Evolutionary conservation across 495 filamentous ascomycete species (phyloP), one percentile per base, ranked within the genome.

Genomic region (Penicillium steckii): DNA sequence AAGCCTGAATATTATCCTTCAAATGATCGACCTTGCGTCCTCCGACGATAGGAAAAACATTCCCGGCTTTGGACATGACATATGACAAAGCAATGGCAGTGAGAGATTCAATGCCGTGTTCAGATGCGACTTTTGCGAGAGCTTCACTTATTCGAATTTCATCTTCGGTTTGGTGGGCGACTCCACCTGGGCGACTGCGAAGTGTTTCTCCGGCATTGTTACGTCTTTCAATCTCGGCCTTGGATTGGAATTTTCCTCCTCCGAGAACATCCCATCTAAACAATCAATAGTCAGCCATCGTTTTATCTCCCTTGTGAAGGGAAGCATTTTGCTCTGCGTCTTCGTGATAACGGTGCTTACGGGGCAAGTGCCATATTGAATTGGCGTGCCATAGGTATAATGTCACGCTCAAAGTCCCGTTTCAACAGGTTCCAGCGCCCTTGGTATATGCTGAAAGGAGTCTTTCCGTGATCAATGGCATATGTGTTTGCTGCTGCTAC

Each of bases 41-140:
- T 27, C 86, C 87, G 15, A 88, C 75, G 41, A 91, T 83, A 3
- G 86, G 87, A 65, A 88, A 89, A 25, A 88, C 85, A 53, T 89
- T 84, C 0, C 85, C 81, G 13, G 84, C 72, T 65, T 88, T 89
- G 54, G 80, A 70, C 72, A 83, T 77, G 4, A 89, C 84, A 60
- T 90, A 91, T 6, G 87, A 85, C 38, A 89, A 65, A 1, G 87
- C 86, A 18, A 90, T 62, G 42, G 75, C 77, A 7, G 80, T 82
- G 40, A 85, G 29, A 57, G 46, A 59, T 37, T 75, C 67, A 26
- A 64, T 57, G 8, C 70, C 71, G 35, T 83, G 78, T 51, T 73
- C 70, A n/a, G 63, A 67, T 0, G 81, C 80, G 3, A 88, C 71
- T 17, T 73, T 72, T 23, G 72, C 74, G 1, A 86, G 65, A 0